Percentiles rank a stretch among this genome's conserved stretches.
phyloP scores from a whole-genome alignment of 768 basidiomycete species.

The Fomitopsis pulvina region DNA sequence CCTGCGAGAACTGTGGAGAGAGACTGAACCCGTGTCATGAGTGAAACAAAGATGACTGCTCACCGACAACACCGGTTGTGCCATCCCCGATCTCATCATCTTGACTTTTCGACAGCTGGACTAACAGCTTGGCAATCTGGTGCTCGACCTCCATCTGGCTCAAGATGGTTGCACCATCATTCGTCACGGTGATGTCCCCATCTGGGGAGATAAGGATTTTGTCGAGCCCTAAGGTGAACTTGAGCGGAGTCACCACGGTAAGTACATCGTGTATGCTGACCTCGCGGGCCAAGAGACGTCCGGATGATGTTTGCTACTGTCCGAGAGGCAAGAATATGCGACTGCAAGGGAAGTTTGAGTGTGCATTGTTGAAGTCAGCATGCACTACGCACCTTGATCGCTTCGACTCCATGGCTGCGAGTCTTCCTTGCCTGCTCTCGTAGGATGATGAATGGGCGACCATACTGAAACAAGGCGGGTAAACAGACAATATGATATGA shows the following conservation, averaged over 20 bases:
- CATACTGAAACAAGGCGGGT: background rate
- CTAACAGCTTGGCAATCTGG: slow-evolving; percentile 96
- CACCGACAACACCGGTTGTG: slow-evolving; percentile 97
- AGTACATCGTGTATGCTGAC: slow-evolving; percentile 31
- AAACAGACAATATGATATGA: background rate
- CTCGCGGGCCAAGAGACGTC: slow-evolving; percentile 92
- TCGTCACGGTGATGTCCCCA: slow-evolving; percentile 98
- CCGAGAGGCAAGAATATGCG: slow-evolving; percentile 92
- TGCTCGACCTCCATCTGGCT: slow-evolving; percentile 99
- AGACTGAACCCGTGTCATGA: background rate
- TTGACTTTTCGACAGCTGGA: slow-evolving; percentile 94
- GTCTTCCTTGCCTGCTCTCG: slow-evolving; percentile 9
- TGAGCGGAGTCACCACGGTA: background rate
- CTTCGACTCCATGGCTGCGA: slow-evolving; percentile 8
- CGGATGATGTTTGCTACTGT: slow-evolving; percentile 93
- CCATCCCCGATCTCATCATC: slow-evolving; percentile 99
- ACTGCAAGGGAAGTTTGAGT: too few relatives aligned
- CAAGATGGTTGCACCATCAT: slow-evolving; percentile 97
- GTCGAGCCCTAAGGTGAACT: slow-evolving; percentile 62
- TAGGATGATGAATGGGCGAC: slow-evolving; percentile 7
- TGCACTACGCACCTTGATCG: slow-evolving; percentile 9
- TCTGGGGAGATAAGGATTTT: slow-evolving; percentile 94
- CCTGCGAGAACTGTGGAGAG: slow-evolving; percentile 80
- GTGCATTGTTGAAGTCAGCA: too few relatives aligned
- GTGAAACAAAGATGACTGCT: slow-evolving; percentile 25